Conservation (phyloP, 1,139 yeast genomes). For the Candida albicans region DNA sequence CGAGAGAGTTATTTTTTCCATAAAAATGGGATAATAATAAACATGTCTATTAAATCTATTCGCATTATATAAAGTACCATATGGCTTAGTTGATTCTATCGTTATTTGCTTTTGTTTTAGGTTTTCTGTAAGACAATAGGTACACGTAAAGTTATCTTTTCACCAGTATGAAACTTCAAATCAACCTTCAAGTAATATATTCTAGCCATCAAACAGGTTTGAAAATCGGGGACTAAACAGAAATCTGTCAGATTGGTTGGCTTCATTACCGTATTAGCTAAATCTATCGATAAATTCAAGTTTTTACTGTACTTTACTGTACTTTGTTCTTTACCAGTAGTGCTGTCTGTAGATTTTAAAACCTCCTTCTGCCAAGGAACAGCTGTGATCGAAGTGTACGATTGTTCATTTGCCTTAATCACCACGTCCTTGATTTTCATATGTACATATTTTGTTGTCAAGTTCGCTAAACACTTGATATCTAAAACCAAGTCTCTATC, state of each 20-base stretch:
- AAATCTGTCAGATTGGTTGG: slow-evolving; percentile 21
- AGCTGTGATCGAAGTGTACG: slow-evolving; percentile 1
- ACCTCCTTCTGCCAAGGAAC: slow-evolving; percentile 12
- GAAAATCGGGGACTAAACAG: slow-evolving; percentile 42
- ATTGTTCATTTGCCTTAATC: background rate
- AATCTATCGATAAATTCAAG: slow-evolving; percentile 15
- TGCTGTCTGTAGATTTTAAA: background rate
- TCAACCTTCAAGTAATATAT: slow-evolving; percentile 34
- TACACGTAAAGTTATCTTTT: slow-evolving; percentile 28
- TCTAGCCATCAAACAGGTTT: slow-evolving; percentile 35
- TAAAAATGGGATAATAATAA: too few species aligned
- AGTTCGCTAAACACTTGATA: slow-evolving; percentile 36
- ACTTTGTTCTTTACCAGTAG: slow-evolving; percentile 1
- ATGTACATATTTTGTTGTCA: slow-evolving; percentile 27
- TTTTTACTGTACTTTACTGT: slow-evolving; percentile 12
- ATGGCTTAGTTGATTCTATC: too few species aligned
- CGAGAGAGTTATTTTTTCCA: too few species aligned
- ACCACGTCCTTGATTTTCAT: slow-evolving; percentile 18
- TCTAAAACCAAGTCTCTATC: slow-evolving; percentile 28
- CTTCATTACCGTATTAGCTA: slow-evolving; percentile 14
- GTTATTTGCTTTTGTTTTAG: too few species aligned
- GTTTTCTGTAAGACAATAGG: slow-evolving; percentile 29
- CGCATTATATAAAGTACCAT: too few species aligned
- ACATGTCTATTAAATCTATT: too few species aligned
- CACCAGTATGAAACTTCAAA: slow-evolving; percentile 31